These are phyloP conservation scores for Prunus mira DNA, from an alignment of 306 rosid species.

Conservation along the genomic window DNA sequence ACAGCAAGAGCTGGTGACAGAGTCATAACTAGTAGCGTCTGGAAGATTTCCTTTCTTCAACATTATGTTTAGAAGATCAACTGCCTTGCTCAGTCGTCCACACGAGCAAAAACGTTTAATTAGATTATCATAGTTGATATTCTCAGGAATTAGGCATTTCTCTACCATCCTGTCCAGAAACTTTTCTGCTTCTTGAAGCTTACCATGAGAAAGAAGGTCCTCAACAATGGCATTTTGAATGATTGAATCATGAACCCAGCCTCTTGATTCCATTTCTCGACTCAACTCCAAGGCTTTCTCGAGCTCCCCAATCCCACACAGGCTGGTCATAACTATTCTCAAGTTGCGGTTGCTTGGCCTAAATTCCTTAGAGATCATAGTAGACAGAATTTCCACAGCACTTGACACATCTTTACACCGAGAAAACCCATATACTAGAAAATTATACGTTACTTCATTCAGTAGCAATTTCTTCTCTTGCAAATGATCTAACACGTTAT, in stretches of 20 bases:
- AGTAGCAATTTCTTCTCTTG: constrained; percentile 48
- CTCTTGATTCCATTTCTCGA: constrained; percentile 63
- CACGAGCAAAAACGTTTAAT: constrained; percentile 55
- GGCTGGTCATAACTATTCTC: constrained; percentile 49
- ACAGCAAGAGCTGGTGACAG: constrained; percentile 54
- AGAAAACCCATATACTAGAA: constrained; percentile 68
- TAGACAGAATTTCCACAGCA: constrained; percentile 45
- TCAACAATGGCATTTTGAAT: constrained; percentile 57
- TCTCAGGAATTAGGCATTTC: constrained; percentile 55
- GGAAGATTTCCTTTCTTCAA: constrained; percentile 64
- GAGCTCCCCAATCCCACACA: constrained; percentile 57
- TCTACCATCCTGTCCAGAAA: constrained; percentile 60
- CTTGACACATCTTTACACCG: constrained; percentile 50
- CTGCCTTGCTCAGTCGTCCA: constrained; percentile 60
- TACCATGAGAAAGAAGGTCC: constrained; percentile 53
- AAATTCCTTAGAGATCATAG: constrained; percentile 61
- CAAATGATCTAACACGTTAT: constrained; percentile 48
- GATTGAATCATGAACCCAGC: constrained; percentile 64
- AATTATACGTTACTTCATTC: constrained; percentile 61
- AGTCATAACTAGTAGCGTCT: constrained; percentile 62
- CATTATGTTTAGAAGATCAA: constrained; percentile 66
- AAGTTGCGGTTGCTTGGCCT: constrained; percentile 65
- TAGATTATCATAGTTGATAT: constrained; percentile 62
- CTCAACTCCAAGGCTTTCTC: constrained; percentile 61
- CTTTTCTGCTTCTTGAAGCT: constrained; percentile 62